A percentile compares a stretch with the other conserved stretches of the same genome.
phyloP scores from a whole-genome alignment of 768 basidiomycete species.

The Floccularia luteovirens region DNA sequence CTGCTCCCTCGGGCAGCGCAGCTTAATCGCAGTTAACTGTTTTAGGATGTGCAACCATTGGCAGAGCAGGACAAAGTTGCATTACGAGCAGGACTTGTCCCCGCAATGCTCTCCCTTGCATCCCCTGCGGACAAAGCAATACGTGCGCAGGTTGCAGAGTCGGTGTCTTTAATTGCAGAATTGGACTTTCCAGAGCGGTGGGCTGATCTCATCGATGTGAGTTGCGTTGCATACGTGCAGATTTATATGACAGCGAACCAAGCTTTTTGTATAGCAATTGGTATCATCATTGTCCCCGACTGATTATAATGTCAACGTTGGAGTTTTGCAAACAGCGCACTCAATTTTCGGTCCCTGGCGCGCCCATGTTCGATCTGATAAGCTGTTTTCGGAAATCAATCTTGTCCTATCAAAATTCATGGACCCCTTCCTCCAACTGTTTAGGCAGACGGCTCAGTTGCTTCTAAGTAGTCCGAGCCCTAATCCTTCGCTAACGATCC shows the following conservation, averaged over 20 bases:
- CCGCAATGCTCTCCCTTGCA: conserved; percentile 86
- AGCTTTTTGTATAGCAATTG: conserved; percentile 61
- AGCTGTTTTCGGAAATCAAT: conserved; percentile 87
- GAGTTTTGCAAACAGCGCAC: conserved; percentile 90
- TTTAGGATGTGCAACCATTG: conserved; percentile 68
- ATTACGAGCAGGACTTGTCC: conserved; percentile 73
- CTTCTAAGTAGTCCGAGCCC: conserved; percentile 36
- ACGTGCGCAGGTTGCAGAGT: conserved; percentile 86
- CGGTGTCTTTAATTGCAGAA: conserved; percentile 86
- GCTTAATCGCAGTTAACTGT: no score
- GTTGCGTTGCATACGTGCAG: conserved; percentile 19
- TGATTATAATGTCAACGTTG: conserved; percentile 81
- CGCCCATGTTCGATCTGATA: conserved; percentile 80
- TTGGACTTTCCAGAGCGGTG: conserved; percentile 88
- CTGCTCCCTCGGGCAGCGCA: no score
- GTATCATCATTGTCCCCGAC: conserved; percentile 72
- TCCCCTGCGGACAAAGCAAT: conserved; percentile 62
- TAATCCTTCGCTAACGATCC: conserved; percentile 22
- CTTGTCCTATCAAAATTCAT: conserved; percentile 81
- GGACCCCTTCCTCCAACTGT: conserved; percentile 76
- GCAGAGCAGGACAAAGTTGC: conserved; percentile 62
- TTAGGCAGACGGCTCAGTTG: conserved; percentile 53
- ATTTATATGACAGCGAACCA: background rate
- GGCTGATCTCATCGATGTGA: conserved; percentile 84
- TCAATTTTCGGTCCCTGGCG: conserved; percentile 96